A percentile compares a stretch with the other conserved stretches of the same genome.
Conservation (phyloP, 2,329 filamentous ascomycete species). For the Scolecobasidium constrictum region DNA sequence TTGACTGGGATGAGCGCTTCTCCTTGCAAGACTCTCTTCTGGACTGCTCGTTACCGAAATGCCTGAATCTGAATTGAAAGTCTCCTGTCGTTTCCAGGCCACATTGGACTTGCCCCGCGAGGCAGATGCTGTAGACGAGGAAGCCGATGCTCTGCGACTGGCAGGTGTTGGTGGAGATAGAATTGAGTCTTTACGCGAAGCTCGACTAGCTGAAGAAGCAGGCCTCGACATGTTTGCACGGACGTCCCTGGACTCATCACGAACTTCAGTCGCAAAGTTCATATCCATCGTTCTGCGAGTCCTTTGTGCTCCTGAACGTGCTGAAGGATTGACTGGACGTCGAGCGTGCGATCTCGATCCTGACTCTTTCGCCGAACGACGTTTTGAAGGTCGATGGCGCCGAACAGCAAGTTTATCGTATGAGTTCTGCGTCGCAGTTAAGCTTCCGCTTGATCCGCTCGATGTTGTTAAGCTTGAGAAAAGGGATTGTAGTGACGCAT, state of each 20-base stretch:
- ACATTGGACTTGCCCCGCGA: not conserved
- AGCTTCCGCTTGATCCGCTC: conserved; percentile 32
- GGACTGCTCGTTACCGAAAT: conserved; percentile 24
- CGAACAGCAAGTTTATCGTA: conserved; percentile 24
- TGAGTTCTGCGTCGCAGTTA: conserved; percentile 33
- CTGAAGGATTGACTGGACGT: no score
- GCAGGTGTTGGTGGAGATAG: not conserved
- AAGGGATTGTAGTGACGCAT: conserved; percentile 31
- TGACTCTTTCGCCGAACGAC: not conserved
- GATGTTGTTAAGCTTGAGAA: conserved; percentile 31
- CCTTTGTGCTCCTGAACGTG: not conserved
- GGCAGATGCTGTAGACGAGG: not conserved
- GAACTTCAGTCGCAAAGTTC: no score
- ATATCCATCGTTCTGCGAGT: no score
- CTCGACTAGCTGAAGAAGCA: not conserved
- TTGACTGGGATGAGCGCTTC: not conserved
- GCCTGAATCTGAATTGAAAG: conserved; percentile 15
- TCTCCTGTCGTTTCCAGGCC: conserved; percentile 8
- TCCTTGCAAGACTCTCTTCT: conserved; percentile 13
- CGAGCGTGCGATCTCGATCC: no score
- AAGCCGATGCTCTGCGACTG: not conserved
- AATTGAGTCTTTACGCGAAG: not conserved
- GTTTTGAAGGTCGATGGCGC: conserved; percentile 13
- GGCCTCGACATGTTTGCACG: not conserved
- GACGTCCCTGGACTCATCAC: not conserved